Base-by-base conservation (phyloP, 352 stramenopile species). In the Phytopythium kandeliae region DNA sequence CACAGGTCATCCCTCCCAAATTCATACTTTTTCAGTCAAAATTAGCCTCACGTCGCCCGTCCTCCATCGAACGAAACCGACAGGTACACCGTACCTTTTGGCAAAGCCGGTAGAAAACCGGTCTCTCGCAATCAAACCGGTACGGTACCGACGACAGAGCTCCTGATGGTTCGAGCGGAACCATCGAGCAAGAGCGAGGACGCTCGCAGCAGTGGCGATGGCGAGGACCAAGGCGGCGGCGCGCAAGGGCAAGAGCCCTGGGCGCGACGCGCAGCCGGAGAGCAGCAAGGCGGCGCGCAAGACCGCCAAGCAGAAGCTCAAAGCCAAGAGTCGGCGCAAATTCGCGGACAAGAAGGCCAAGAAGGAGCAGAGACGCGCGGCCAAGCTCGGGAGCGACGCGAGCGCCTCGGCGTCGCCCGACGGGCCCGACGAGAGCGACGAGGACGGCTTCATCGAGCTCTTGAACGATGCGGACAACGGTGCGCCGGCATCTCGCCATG, bases 381-480 rank as follows among this genome's bases (percentile, higher is more conserved):
- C 40, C 40, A 46, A 21, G 40, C 40, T 46, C 22, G 40, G 31
- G 40, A 11, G 36, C 44, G 46, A 40, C 15, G 17, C 9, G 43
- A 62, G 15, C 19, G 28, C 26, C 19, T 13, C 30, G 51, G 51
- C 28, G 42, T 57, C 17, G 54, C 61, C 1, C 56, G 49, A 5
- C 58, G 71, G 21, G 46, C 55, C 10, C 45, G 58, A 12, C 46
- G 57, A 57, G 7, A 47, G 65, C n/a, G 58, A 60, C 2, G 64
- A 71, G 8, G 70, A 84, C 35, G 69, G 67, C 3, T 88, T 85
- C 41, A 88, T 88, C 49, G 62, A 73, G 55, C 62, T 88, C 12
- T 30, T 41, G 5, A 37, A 11, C 0, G 58, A 65, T 4, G 43
- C 65, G 5, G 19, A 63, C 21, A 10, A 34, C 2, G 13, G 24